phyloP scores from a whole-genome alignment of 768 basidiomycete genomes.

The Collybiopsis confluens region DNA sequence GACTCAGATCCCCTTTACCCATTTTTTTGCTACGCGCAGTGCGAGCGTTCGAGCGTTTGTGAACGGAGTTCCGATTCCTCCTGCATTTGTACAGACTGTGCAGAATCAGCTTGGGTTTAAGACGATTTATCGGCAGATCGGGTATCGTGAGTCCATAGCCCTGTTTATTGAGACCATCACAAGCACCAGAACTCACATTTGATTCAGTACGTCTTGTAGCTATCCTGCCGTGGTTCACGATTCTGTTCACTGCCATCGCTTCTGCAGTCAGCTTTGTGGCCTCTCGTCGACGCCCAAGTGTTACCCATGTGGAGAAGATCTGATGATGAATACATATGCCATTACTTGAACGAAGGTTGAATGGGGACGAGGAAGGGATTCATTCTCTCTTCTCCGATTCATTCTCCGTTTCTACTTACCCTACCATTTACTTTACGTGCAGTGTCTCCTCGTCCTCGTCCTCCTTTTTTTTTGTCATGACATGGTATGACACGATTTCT shows the following conservation, averaged over 20 bases:
- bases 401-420: too few species aligned
- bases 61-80: conserved; percentile 25
- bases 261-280: conserved; percentile 26
- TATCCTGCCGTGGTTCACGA: conserved; percentile 35
- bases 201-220: conserved; percentile 28
- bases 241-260: conserved; percentile 28
- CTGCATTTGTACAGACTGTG: conserved; percentile 24
- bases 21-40: conserved; percentile 34
- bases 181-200: too few species aligned
- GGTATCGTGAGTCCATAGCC: conserved; percentile 30
- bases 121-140: conserved; percentile 29
- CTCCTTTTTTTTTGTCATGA: too few species aligned
- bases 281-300: conserved; percentile 8
- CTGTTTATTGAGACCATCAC: too few species aligned
- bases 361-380: too few species aligned
- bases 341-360: too few species aligned
- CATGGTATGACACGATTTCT: too few species aligned
- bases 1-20: conserved; percentile 37
- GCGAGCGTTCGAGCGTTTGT: conserved; percentile 36
- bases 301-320: too few species aligned
- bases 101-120: conserved; percentile 29
- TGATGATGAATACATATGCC: too few species aligned
- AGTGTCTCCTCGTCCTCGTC: too few species aligned
- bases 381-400: too few species aligned
- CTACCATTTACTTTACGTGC: too few species aligned